Evolutionary conservation across 768 basidiomycete species (phyloP).

Genomic region (Cyclocybe cylindracea): DNA sequence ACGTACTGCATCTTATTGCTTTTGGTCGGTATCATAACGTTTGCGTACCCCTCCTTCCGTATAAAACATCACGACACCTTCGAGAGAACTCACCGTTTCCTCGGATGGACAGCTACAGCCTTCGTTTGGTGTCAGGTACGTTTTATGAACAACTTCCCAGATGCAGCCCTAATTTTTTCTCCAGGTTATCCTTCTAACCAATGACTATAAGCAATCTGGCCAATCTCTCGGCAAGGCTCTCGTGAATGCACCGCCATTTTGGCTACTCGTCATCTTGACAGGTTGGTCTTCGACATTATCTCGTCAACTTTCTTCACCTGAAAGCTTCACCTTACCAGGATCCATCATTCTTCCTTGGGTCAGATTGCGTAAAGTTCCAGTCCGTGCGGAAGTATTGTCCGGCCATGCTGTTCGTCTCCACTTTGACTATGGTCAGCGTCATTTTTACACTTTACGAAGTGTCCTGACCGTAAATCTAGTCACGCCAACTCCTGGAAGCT

Average conservation of each 20-base stretch:
- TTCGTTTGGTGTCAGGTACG: slow-evolving; percentile 55
- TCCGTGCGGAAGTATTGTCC: slow-evolving; percentile 53
- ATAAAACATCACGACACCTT: slow-evolving; percentile 52
- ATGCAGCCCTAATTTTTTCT: not conserved
- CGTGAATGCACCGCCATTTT: slow-evolving; percentile 48
- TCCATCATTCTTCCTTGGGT: slow-evolving; percentile 64
- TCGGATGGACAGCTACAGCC: slow-evolving; percentile 54
- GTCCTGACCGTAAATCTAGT: slow-evolving; percentile 21
- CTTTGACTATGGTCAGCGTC: slow-evolving; percentile 54
- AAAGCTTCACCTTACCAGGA: slow-evolving; percentile 16
- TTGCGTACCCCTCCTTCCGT: slow-evolving; percentile 51
- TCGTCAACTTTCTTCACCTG: not conserved
- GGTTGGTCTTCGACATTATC: slow-evolving; percentile 20
- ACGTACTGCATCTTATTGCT: slow-evolving; percentile 55
- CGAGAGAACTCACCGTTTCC: slow-evolving; percentile 56
- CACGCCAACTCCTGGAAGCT: slow-evolving; percentile 47
- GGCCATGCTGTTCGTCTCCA: slow-evolving; percentile 58
- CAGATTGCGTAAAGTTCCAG: slow-evolving; percentile 55
- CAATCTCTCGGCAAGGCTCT: slow-evolving; percentile 44
- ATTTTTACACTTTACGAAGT: not conserved
- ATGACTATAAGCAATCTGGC: slow-evolving; percentile 45
- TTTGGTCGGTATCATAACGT: slow-evolving; percentile 47
- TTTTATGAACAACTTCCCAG: not conserved
- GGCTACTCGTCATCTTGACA: slow-evolving; percentile 56
- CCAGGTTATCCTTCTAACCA: slow-evolving; percentile 52